phyloP scores from a whole-genome alignment of 306 rosid genomes.

The Mimosa bimucronata region DNA sequence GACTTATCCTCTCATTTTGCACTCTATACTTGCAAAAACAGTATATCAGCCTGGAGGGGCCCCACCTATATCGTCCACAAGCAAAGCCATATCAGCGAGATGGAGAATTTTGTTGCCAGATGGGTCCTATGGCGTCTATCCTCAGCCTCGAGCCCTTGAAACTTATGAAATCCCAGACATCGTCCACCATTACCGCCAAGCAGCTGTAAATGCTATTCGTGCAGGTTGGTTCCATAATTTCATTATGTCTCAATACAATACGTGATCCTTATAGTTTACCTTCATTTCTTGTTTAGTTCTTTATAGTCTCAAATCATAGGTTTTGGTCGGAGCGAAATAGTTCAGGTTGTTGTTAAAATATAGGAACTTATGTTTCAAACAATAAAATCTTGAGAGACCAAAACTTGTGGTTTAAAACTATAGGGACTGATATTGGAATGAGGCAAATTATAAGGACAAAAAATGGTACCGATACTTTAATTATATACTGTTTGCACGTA shows the following conservation, averaged over 20 bases:
- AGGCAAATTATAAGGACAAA: too few relatives aligned
- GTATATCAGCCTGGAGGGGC: constrained; percentile 80
- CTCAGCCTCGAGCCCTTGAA: constrained; percentile 60
- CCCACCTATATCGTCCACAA: constrained; percentile 78
- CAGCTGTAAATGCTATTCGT: constrained; percentile 38
- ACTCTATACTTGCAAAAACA: constrained; percentile 34
- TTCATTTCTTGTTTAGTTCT: too few relatives aligned
- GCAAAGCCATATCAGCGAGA: constrained; percentile 60
- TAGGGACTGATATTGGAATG: too few relatives aligned
- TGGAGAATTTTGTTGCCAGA: constrained; percentile 82
- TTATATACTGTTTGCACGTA: too few relatives aligned
- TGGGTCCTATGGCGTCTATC: constrained; percentile 74
- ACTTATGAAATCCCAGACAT: constrained; percentile 60
- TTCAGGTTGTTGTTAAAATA: too few relatives aligned
- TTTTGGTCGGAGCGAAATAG: too few relatives aligned
- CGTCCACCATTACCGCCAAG: constrained; percentile 73
- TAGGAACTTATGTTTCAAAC: too few relatives aligned
- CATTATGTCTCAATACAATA: not conserved
- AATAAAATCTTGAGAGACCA: too few relatives aligned
- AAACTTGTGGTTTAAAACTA: too few relatives aligned
- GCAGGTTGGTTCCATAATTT: constrained; percentile 58
- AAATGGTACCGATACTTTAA: too few relatives aligned
- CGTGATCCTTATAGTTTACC: too few relatives aligned
- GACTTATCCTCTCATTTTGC: constrained; percentile 16
- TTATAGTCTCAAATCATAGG: too few relatives aligned